Conservation (phyloP, 768 basidiomycete genomes). For the Boletus subcaerulescens region DNA sequence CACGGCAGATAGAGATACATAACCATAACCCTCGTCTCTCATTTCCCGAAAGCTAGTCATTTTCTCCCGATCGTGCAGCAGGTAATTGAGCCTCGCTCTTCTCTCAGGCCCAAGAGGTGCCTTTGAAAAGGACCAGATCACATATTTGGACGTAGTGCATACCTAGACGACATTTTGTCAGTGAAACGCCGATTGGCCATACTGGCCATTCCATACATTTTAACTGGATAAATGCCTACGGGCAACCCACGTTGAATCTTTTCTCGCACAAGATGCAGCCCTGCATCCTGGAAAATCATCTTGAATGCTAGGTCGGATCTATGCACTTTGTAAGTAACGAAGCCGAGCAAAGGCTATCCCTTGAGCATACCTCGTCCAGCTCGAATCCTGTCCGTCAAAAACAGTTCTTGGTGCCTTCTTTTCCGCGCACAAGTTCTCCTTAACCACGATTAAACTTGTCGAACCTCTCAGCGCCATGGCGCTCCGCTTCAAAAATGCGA, state of each 20-base stretch:
- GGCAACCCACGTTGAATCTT: slow-evolving; percentile 84
- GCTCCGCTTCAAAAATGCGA: slow-evolving; percentile 69
- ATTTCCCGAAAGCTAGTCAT: neutral
- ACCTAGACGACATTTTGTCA: slow-evolving; percentile 20
- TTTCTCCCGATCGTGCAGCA: neutral
- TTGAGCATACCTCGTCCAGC: slow-evolving; percentile 71
- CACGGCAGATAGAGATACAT: too few species aligned
- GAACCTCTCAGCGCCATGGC: slow-evolving; percentile 54
- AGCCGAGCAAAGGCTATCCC: neutral
- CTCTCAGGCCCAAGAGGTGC: neutral
- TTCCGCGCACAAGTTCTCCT: slow-evolving; percentile 86
- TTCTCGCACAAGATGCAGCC: slow-evolving; percentile 67
- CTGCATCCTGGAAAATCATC: slow-evolving; percentile 67
- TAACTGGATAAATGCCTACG: slow-evolving; percentile 75
- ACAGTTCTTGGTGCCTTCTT: slow-evolving; percentile 44
- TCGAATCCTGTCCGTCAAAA: slow-evolving; percentile 88
- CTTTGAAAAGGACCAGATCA: slow-evolving; percentile 2
- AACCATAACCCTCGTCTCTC: neutral
- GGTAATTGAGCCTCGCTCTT: neutral
- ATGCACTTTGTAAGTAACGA: slow-evolving; percentile 5
- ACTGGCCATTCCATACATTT: slow-evolving; percentile 56
- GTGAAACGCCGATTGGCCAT: neutral
- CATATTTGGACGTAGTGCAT: slow-evolving; percentile 18
- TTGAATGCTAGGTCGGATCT: slow-evolving; percentile 89
- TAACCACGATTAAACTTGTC: slow-evolving; percentile 74